Conservation (phyloP, 805 yeast genomes). For the Ogataea dorogensis region DNA sequence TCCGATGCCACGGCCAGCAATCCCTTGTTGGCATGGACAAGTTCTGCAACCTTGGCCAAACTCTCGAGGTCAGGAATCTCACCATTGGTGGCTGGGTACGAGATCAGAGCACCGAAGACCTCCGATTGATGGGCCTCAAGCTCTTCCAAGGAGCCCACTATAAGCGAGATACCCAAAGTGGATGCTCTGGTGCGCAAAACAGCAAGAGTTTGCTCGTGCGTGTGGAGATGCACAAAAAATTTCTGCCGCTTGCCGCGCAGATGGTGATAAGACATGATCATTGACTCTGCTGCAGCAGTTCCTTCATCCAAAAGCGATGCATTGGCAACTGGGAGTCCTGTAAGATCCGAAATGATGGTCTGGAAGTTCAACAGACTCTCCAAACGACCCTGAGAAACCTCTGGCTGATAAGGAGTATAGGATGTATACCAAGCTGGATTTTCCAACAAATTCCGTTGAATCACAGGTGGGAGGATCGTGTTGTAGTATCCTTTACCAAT, state of each 20-base stretch:
- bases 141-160: conserved; percentile 51
- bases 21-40: conserved; percentile 70
- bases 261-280: conserved; percentile 75
- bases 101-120: conserved; percentile 80
- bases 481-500: conserved; percentile 96
- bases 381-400: conserved; percentile 93
- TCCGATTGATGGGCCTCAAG: conserved; percentile 35
- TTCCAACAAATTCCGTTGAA: conserved; percentile 88
- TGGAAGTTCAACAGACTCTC: conserved; percentile 89
- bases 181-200: conserved; percentile 78
- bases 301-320: conserved; percentile 96
- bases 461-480: conserved; percentile 85
- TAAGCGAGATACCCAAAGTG: conserved; percentile 66
- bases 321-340: conserved; percentile 93
- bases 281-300: conserved; percentile 96
- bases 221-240: conserved; percentile 70
- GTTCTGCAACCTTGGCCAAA: conserved; percentile 55
- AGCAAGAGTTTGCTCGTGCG: conserved; percentile 83
- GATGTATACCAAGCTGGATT: conserved; percentile 99
- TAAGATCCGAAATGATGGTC: conserved; percentile 85
- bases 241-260: conserved; percentile 62
- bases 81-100: conserved; percentile 91
- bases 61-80: conserved; percentile 48
- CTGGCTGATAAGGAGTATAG: conserved; percentile 98
- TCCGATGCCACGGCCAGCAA: conserved; percentile 87